Evolutionary conservation across 306 rosid genomes (phyloP), one percentile per base, ranked within the genome.

Genomic region (Arachis stenosperma): DNA sequence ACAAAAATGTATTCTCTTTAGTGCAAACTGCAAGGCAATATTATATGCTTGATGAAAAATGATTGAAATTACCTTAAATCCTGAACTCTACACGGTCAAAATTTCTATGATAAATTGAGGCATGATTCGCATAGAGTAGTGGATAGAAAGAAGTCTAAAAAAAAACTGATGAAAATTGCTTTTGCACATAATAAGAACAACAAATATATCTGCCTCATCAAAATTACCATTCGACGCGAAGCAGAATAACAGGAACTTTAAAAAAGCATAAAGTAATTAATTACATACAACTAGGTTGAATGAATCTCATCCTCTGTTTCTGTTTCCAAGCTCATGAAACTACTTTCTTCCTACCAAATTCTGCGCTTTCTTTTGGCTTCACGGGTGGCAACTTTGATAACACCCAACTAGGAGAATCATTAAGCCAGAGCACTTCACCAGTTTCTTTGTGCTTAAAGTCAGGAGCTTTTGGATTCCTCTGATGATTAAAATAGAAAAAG

Each of bases 361-460:
- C 57, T 8, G 3, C 71, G 47, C 11, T 69, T 57, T 73, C 66
- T 54, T 75, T 73, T 8, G 77, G 40, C 75, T 74, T 78, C 53
- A 76, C 8, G 63, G 96, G 88, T 51, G 84, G 79, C 79, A 83
- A 71, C 80, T 83, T 86, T 5, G 78, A 41, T 44, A 54, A 44
- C 29, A 70, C 93, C 97, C 93, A 90, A 40, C 58, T 75, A 6
- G 97, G 92, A 1, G 87, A 80, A 43, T 5, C 14, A 10, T 1
- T 0, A 6, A 90, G 88, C 93, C 97, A 88, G 9, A 90, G 76
- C 4, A 0, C 93, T 77, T 73, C 86, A 36, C 90, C 85, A 2
- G 85, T 88, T 57, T 86, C 89, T 60, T 86, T 88, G 85, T 90
- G 91, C 85, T 82, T 88, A 65, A 90, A 90, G 82, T 90, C 97